Base-by-base conservation (phyloP, 2,329 filamentous ascomycete genomes). In the Dothidotthia symphoricarpi region DNA sequence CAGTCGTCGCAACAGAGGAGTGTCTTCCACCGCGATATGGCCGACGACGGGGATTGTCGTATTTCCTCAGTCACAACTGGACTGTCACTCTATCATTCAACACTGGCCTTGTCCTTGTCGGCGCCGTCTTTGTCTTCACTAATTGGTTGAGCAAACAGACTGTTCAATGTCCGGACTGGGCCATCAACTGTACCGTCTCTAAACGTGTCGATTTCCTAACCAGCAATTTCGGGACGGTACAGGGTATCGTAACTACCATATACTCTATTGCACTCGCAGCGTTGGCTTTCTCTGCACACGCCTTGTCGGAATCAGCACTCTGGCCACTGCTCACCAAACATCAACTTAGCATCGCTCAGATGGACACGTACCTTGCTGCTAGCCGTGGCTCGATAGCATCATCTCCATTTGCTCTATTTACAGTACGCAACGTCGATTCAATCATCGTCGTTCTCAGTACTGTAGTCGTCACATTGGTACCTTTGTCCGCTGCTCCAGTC, bases 291-390 rank as follows among this genome's bases (percentile, higher is more conserved):
- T 24, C 43, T 9, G 33, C 40, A 3, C 41, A 42, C 19, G 26
- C 36, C 10, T 30, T 47, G 4, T 42, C 32, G 2, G 43, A 47
- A 22, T 28, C 43, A 2, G 43, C 43, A 11, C 12, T 47, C n/a
- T 47, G 43, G 43, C 43, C 43, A 8, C 22, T 47, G 11, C 24
- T 43, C 19, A 26, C 34, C 8, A 24, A 30, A 24, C 40, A 41
- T 5, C 9, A 31, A 4, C 11, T 38, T 8, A 47, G 24, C 6
- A 34, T 43, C 10, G 28, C 24, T 7, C 22, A 43, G 15, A 26
- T 37, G 6, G 28, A 31, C 9, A 37, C 28, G 2, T 37, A 17
- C 12, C 22, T 37, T 2, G 19, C 31, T 3, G 34, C 34, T 6
- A 37, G 34, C 7, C 34, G 34, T n/a, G 34, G 34, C n/a, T 37